phyloP scores from a whole-genome alignment of 352 stramenopile genomes.

The Pythium aristosporum region DNA sequence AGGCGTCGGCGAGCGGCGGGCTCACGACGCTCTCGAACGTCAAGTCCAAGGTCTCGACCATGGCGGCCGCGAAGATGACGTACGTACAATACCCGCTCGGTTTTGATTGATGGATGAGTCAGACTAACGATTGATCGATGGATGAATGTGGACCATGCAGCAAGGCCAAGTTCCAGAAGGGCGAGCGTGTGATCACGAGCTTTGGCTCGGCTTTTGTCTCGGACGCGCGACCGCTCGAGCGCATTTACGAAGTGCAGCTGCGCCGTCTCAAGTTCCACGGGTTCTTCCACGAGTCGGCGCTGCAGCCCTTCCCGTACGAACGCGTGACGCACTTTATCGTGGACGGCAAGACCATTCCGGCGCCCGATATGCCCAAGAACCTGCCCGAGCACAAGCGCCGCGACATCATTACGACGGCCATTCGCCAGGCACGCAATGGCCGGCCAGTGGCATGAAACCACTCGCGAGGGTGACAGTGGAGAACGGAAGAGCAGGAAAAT shows the following conservation, averaged over 20 bases:
- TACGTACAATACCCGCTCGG: slow-evolving; percentile 29
- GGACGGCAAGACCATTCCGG: slow-evolving; percentile 64
- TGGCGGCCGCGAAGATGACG: slow-evolving; percentile 71
- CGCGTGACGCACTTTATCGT: slow-evolving; percentile 86
- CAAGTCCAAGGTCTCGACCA: slow-evolving; percentile 65
- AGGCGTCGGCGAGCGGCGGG: slow-evolving; percentile 51
- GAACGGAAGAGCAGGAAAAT: background rate
- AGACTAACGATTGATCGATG: background rate
- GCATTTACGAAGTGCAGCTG: slow-evolving; percentile 79
- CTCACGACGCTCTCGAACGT: slow-evolving; percentile 65
- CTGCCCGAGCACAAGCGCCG: slow-evolving; percentile 65
- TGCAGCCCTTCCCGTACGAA: slow-evolving; percentile 79
- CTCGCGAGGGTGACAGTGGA: background rate
- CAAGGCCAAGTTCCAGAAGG: slow-evolving; percentile 69
- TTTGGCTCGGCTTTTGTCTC: slow-evolving; percentile 82
- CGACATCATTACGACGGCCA: slow-evolving; percentile 65
- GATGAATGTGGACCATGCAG: slow-evolving; percentile 24
- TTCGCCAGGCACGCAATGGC: slow-evolving; percentile 53
- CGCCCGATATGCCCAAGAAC: slow-evolving; percentile 66
- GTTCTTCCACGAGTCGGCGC: slow-evolving; percentile 70
- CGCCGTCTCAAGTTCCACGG: slow-evolving; percentile 68
- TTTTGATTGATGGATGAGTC: background rate
- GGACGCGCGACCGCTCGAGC: slow-evolving; percentile 50
- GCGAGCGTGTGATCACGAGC: slow-evolving; percentile 70
- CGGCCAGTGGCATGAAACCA: slow-evolving; percentile 2